A percentile compares a stretch with the other conserved stretches of the same genome.
phyloP scores from a whole-genome alignment of 257 asterid genomes.

The Plantago ovata region DNA sequence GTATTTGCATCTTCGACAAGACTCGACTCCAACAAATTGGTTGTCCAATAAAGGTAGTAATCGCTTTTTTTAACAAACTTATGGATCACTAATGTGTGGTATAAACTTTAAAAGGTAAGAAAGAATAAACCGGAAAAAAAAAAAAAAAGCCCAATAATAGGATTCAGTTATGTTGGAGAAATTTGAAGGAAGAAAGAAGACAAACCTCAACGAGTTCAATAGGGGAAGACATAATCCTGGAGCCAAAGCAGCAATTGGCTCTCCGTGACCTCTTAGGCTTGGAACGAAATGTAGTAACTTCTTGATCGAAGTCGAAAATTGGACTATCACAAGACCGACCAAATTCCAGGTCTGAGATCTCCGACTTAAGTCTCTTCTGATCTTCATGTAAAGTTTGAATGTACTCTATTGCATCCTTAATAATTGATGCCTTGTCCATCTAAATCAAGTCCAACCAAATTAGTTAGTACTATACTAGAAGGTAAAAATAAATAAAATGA shows the following conservation, averaged over 20 bases:
- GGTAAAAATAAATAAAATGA: too few relatives aligned
- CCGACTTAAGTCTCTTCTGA: constrained; percentile 49
- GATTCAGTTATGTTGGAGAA: too few relatives aligned
- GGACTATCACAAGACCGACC: constrained; percentile 18
- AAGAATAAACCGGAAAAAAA: too few relatives aligned
- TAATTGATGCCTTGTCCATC: constrained; percentile 92
- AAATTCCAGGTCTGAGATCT: constrained; percentile 57
- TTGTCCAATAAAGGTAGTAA: too few relatives aligned
- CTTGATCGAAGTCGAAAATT: constrained; percentile 35
- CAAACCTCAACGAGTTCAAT: constrained; percentile 73
- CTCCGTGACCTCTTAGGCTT: constrained; percentile 47
- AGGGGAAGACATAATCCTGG: constrained; percentile 34
- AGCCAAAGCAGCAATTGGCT: constrained; percentile 27
- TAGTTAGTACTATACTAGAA: background rate
- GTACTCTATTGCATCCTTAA: constrained; percentile 81
- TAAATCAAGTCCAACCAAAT: constrained; percentile 8
- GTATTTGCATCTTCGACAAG: too few relatives aligned
- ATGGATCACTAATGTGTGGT: too few relatives aligned
- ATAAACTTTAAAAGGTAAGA: background rate
- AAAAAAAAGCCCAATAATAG: too few relatives aligned
- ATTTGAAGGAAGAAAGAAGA: background rate
- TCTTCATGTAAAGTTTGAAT: constrained; percentile 57
- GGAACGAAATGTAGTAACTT: constrained; percentile 21
- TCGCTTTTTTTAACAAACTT: too few relatives aligned
- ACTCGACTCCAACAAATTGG: too few relatives aligned